Percentiles rank a stretch among this genome's conserved stretches.
Conservation (phyloP, 345 rosid genomes). For the Bruguiera gymnorhiza region DNA sequence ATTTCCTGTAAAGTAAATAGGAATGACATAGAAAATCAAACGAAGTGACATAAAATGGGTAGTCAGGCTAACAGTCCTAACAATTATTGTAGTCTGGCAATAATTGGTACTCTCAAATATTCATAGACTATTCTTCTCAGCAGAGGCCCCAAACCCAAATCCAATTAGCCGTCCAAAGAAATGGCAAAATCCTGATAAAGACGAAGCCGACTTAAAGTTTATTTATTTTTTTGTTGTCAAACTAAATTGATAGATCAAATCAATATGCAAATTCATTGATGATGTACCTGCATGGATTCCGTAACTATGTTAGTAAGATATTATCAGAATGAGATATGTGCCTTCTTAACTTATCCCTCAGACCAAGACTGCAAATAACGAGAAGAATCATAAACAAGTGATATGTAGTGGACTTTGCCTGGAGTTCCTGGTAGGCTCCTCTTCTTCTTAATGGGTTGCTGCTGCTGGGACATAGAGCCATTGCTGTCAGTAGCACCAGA, state of each 20-base stretch:
- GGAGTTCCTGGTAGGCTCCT: slow-evolving; percentile 74
- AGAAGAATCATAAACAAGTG: too few relatives aligned
- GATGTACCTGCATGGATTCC: too few relatives aligned
- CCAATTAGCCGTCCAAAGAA: too few relatives aligned
- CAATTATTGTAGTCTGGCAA: slow-evolving; percentile 48
- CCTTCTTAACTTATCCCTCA: too few relatives aligned
- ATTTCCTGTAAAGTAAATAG: slow-evolving; percentile 23
- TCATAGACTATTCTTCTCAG: slow-evolving; percentile 2
- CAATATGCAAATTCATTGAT: too few relatives aligned
- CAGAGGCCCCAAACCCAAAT: too few relatives aligned
- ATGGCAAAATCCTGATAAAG: background rate
- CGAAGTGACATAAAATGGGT: slow-evolving; percentile 12
- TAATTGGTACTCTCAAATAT: slow-evolving; percentile 34
- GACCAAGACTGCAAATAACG: too few relatives aligned
- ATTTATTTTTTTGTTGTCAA: background rate
- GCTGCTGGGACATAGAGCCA: slow-evolving; percentile 32
- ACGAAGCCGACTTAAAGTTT: background rate
- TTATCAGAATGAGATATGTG: too few relatives aligned
- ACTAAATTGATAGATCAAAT: too few relatives aligned
- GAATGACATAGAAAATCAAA: too few relatives aligned
- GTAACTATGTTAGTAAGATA: too few relatives aligned
- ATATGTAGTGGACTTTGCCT: slow-evolving; percentile 35
- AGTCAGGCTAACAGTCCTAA: slow-evolving; percentile 27
- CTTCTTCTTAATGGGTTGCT: slow-evolving; percentile 56
- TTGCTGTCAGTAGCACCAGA: slow-evolving; percentile 29